Percentiles rank a stretch among this genome's conserved stretches.
Conservation (phyloP, 257 asterid species). For the Fraxinus pennsylvanica region DNA sequence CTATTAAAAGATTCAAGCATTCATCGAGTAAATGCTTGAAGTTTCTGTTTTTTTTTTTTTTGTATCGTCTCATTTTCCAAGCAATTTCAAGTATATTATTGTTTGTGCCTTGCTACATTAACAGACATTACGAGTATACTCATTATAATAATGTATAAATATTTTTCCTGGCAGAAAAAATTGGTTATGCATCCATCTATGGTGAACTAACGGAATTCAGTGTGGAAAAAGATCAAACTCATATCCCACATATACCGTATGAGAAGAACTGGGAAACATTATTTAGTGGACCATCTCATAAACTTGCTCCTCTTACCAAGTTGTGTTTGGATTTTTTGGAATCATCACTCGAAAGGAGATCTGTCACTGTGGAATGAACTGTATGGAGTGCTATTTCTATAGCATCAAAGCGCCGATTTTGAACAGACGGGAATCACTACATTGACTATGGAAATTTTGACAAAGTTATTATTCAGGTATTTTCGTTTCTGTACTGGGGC, state of each 20-base stretch:
- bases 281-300: slow-evolving; percentile 84
- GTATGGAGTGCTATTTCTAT: neutral
- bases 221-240: slow-evolving; percentile 36
- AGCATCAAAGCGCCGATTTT: neutral
- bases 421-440: neutral
- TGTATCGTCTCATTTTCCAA: no score
- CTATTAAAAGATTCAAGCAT: no score
- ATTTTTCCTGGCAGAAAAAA: slow-evolving; percentile 38
- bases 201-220: slow-evolving; percentile 72
- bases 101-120: neutral
- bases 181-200: slow-evolving; percentile 69
- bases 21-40: no score
- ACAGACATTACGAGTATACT: neutral
- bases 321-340: slow-evolving; percentile 68
- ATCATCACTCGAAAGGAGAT: slow-evolving; percentile 67
- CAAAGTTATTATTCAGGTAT: neutral
- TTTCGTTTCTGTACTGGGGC: neutral
- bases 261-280: slow-evolving; percentile 64
- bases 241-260: slow-evolving; percentile 36
- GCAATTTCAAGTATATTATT: no score
- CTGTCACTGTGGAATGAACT: slow-evolving; percentile 39
- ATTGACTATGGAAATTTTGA: neutral
- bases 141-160: slow-evolving; percentile 1
- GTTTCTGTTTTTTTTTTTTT: no score
- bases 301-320: slow-evolving; percentile 75